Evolutionary conservation across 1,139 yeast genomes (phyloP).

Genomic region (Pichia cactophila): DNA sequence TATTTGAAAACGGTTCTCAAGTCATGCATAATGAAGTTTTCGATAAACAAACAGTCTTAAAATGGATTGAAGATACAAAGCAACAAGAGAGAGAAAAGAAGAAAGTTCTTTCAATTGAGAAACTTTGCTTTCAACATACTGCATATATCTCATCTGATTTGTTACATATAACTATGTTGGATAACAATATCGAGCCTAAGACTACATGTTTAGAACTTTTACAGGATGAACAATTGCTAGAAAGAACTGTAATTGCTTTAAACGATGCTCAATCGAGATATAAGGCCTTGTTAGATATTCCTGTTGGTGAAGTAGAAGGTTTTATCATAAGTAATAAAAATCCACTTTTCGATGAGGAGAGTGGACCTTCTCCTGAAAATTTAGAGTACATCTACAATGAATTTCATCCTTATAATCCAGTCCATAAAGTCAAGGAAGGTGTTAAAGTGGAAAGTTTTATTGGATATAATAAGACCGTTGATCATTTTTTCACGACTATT

Average conservation of each 20-base stretch:
- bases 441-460: slow-evolving; percentile 25
- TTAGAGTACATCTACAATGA: slow-evolving; percentile 62
- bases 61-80: slow-evolving; percentile 38
- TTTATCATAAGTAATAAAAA: slow-evolving; percentile 61
- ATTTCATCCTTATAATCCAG: slow-evolving; percentile 78
- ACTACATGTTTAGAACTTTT: slow-evolving; percentile 22
- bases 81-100: slow-evolving; percentile 30
- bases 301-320: slow-evolving; percentile 41
- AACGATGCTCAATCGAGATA: slow-evolving; percentile 40
- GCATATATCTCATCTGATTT: slow-evolving; percentile 77
- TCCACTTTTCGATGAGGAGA: slow-evolving; percentile 37
- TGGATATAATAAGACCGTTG: slow-evolving; percentile 78
- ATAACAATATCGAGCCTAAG: slow-evolving; percentile 36
- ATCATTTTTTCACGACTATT: slow-evolving; percentile 73
- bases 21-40: slow-evolving; percentile 21
- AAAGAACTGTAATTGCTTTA: slow-evolving; percentile 38
- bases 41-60: slow-evolving; percentile 32
- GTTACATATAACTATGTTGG: slow-evolving; percentile 49
- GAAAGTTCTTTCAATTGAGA: slow-evolving; percentile 59
- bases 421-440: slow-evolving; percentile 33
- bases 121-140: slow-evolving; percentile 57
- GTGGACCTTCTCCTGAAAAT: slow-evolving; percentile 24
- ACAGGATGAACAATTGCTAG: slow-evolving; percentile 21
- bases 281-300: slow-evolving; percentile 23
- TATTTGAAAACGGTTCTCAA: slow-evolving; percentile 33